Percentiles rank a stretch among this genome's conserved stretches.
Evolutionary conservation across 2,329 filamentous ascomycete species (phyloP).

Genomic region (Fusarium vanettenii): DNA sequence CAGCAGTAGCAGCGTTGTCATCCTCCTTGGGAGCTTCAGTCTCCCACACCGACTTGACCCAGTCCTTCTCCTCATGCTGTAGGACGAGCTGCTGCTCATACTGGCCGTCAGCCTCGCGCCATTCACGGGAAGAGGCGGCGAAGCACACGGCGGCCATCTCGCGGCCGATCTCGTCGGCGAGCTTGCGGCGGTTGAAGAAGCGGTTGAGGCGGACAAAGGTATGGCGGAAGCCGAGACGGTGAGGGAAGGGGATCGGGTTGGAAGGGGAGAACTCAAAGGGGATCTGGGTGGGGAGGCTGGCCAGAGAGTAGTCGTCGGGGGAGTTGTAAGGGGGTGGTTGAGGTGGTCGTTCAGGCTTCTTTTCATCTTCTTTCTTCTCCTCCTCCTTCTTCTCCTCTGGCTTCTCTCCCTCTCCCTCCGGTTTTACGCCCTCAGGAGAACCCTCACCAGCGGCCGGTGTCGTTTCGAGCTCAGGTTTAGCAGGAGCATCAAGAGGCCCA

Average conservation of each 20-base stretch:
- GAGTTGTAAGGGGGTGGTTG: constrained; percentile 81
- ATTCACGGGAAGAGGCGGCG: constrained; percentile 65
- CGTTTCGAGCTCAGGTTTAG: constrained; percentile 43
- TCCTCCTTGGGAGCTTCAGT: constrained; percentile 59
- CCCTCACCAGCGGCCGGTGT: constrained; percentile 42
- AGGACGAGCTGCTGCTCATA: constrained; percentile 66
- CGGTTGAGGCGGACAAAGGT: constrained; percentile 88
- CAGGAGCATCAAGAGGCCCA: constrained; percentile 79
- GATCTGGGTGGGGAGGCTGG: constrained; percentile 71
- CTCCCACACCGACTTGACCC: constrained; percentile 84
- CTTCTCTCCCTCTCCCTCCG: constrained; percentile 47
- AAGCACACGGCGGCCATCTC: constrained; percentile 89
- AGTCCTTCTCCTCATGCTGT: constrained; percentile 79
- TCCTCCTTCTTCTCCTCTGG: constrained; percentile 49
- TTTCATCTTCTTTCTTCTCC: constrained; percentile 58
- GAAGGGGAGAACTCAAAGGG: constrained; percentile 81
- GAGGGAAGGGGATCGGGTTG: constrained; percentile 80
- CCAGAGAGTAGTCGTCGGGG: constrained; percentile 76
- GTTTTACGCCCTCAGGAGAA: constrained; percentile 37
- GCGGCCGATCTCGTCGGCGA: constrained; percentile 90
- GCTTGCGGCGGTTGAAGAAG: constrained; percentile 83
- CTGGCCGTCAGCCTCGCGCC: constrained; percentile 54
- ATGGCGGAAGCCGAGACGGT: constrained; percentile 92
- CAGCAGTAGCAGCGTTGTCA: constrained; percentile 53
- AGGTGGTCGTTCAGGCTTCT: constrained; percentile 67